Conservation (phyloP, 768 basidiomycete genomes). For the Artomyces pyxidatus region DNA sequence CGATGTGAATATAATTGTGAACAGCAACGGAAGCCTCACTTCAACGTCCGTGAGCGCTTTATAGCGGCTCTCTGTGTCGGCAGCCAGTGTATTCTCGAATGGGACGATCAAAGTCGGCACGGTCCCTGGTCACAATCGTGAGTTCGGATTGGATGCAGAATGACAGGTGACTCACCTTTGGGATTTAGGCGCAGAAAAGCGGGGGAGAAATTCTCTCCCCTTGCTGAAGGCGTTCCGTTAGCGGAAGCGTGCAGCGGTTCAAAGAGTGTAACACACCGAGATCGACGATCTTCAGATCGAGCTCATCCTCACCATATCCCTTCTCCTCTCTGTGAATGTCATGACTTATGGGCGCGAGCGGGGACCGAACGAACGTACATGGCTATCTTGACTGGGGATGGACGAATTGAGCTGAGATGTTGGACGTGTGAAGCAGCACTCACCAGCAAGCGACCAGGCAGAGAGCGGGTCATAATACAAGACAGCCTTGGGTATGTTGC, state of each 20-base stretch:
- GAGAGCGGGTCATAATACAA: constrained; percentile 60
- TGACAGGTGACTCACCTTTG: constrained; percentile 40
- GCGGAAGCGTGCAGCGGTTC: no score
- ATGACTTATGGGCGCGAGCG: neutral
- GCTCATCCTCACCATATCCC: constrained; percentile 73
- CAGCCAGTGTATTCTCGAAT: constrained; percentile 57
- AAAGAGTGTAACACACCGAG: constrained; percentile 36
- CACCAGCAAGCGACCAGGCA: constrained; percentile 60
- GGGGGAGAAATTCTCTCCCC: constrained; percentile 73
- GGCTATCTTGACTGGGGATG: constrained; percentile 8
- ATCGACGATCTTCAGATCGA: constrained; percentile 63
- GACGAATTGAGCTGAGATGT: neutral
- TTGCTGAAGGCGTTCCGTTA: constrained; percentile 33
- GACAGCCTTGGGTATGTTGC: constrained; percentile 61
- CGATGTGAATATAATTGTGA: neutral
- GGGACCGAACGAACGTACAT: constrained; percentile 9
- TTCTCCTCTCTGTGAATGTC: constrained; percentile 51
- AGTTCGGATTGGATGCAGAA: neutral
- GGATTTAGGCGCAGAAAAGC: constrained; percentile 72
- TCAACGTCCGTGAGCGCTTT: constrained; percentile 71
- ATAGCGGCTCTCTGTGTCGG: constrained; percentile 71
- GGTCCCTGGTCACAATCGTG: constrained; percentile 40
- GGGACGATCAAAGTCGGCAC: constrained; percentile 86
- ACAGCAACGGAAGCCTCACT: constrained; percentile 29
- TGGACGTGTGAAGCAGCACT: constrained; percentile 16